Percentiles rank a stretch among this genome's conserved stretches.
Evolutionary conservation across 73 alveolate genomes (phyloP).

Genomic region (Uronychia setigera): DNA sequence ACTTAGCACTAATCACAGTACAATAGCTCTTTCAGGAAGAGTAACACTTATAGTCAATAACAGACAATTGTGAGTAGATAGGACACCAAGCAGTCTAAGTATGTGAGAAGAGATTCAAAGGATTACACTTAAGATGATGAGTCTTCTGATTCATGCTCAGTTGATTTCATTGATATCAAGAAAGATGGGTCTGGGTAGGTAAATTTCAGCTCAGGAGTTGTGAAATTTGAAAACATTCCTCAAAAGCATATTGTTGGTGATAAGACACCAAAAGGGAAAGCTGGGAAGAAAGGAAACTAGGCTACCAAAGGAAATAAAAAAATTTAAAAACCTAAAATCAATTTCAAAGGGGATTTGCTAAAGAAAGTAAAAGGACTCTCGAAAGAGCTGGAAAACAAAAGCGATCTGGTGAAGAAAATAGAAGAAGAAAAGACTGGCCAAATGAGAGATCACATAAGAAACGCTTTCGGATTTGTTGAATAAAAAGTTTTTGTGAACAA

Average conservation of each 20-base stretch:
- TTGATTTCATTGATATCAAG: too few relatives aligned
- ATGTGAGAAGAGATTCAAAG: neutral
- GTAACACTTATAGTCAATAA: neutral
- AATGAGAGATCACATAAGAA: neutral
- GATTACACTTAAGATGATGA: neutral
- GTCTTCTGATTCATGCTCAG: too few relatives aligned
- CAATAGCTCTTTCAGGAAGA: too few relatives aligned
- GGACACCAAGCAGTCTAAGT: neutral
- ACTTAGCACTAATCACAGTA: too few relatives aligned
- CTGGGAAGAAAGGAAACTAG: too few relatives aligned
- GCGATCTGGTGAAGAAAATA: neutral
- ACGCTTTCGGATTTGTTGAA: neutral
- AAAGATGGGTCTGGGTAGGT: too few relatives aligned
- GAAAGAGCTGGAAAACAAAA: neutral
- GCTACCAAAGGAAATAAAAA: neutral
- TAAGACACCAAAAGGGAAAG: too few relatives aligned
- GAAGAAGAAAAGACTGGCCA: neutral
- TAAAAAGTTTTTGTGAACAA: neutral
- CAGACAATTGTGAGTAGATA: neutral
- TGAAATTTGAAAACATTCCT: too few relatives aligned
- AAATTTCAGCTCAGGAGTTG: too few relatives aligned
- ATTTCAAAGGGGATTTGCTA: neutral
- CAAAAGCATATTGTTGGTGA: too few relatives aligned
- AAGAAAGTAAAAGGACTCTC: neutral
- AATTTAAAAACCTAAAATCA: neutral